phyloP scores from a whole-genome alignment of 305 asterid genomes.

The Solanum chacoense region DNA sequence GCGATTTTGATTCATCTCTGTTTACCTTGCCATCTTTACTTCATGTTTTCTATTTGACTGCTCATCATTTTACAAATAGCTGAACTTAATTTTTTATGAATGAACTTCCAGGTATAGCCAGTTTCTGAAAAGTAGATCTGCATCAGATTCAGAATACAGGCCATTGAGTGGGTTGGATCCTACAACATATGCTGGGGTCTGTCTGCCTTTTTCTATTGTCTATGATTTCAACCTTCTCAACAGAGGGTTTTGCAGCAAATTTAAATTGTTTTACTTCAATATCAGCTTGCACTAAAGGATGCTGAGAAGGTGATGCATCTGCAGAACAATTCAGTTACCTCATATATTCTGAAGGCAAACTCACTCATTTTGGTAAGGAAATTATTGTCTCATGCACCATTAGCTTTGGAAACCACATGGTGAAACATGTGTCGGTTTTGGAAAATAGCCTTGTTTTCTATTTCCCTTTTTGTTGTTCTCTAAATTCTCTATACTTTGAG shows the following conservation, averaged over 20 bases:
- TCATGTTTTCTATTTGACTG: neutral
- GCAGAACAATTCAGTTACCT: conserved; percentile 22
- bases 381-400: conserved; percentile 1
- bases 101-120: conserved; percentile 50
- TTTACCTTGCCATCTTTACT: neutral
- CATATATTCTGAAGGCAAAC: conserved; percentile 77
- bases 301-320: conserved; percentile 74
- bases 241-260: conserved; percentile 3
- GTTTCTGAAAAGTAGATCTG: conserved; percentile 64
- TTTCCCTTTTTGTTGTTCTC: neutral
- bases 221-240: neutral
- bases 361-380: conserved; percentile 80
- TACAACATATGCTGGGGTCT: conserved; percentile 86
- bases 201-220: neutral
- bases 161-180: conserved; percentile 94
- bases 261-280: conserved; percentile 8
- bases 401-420: neutral
- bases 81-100: neutral
- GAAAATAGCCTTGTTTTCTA: neutral
- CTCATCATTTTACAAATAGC: neutral
- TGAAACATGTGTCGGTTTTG: neutral
- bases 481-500: neutral
- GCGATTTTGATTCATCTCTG: neutral
- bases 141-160: conserved; percentile 66
- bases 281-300: conserved; percentile 91